Conservation (phyloP, 2,329 filamentous ascomycete species). For the Cladosporium cucumerinum region DNA sequence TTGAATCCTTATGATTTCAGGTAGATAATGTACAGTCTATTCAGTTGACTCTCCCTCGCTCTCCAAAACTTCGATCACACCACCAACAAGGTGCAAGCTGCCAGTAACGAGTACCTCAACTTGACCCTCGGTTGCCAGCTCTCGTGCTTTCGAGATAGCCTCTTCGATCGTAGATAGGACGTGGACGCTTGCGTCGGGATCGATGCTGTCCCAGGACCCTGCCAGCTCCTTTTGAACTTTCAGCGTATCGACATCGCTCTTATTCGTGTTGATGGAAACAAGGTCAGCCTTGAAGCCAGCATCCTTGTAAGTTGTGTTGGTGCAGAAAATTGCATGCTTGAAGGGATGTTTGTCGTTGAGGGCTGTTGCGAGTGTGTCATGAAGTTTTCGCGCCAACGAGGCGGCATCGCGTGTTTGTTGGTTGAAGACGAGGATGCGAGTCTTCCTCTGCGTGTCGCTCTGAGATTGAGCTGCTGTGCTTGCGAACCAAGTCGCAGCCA, state of each 20-base stretch:
- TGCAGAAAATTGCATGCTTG: conserved; percentile 73
- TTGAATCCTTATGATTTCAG: background rate
- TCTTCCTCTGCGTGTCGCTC: conserved; percentile 29
- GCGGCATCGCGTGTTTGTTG: conserved; percentile 80
- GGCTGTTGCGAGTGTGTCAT: conserved; percentile 52
- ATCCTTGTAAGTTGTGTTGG: conserved; percentile 66
- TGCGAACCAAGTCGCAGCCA: conserved; percentile 75
- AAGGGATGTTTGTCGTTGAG: conserved; percentile 52
- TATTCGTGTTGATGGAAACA: conserved; percentile 59
- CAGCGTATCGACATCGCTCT: conserved; percentile 55
- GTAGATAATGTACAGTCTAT: background rate
- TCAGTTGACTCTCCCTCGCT: conserved; percentile 25
- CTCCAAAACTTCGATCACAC: conserved; percentile 70
- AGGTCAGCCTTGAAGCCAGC: conserved; percentile 62
- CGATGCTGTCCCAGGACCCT: conserved; percentile 55
- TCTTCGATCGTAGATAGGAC: conserved; percentile 67
- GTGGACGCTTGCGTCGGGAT: conserved; percentile 51
- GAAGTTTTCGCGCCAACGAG: conserved; percentile 61
- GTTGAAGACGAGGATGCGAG: conserved; percentile 78
- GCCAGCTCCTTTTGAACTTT: conserved; percentile 67
- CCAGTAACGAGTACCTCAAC: conserved; percentile 73
- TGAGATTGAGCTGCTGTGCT: conserved; percentile 24
- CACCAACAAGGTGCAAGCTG: conserved; percentile 80
- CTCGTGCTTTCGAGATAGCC: conserved; percentile 58
- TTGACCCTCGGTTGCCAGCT: conserved; percentile 37